These are phyloP conservation scores for Erodium texanum DNA, from an alignment of 441 rosid genomes.

Conservation along the genomic window DNA sequence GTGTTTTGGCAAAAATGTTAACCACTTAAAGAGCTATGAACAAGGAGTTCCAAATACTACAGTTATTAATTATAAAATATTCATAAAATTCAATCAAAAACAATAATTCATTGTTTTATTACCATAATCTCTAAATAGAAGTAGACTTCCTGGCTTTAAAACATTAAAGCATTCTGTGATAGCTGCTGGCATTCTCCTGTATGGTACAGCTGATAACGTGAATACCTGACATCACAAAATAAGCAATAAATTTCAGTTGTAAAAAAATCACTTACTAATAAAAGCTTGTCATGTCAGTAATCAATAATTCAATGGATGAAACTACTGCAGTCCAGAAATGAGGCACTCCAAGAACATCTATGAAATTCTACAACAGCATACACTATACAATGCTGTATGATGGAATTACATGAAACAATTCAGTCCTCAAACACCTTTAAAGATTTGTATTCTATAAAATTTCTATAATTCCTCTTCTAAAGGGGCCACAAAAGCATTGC, in stretches of 20 bases:
- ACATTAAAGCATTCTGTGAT: constrained; percentile 55
- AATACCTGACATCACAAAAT: constrained; percentile 44
- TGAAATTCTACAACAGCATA: not conserved
- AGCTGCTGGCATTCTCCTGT: constrained; percentile 50
- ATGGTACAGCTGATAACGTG: constrained; percentile 79
- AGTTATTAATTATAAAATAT: too few species aligned
- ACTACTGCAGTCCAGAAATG: not conserved
- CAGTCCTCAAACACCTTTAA: too few species aligned
- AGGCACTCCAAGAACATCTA: not conserved
- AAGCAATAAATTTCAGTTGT: not conserved
- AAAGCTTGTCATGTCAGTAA: too few species aligned
- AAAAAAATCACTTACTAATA: not conserved
- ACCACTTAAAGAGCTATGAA: too few species aligned
- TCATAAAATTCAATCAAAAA: not conserved
- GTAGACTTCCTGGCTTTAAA: constrained; percentile 72
- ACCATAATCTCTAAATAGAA: constrained; percentile 87
- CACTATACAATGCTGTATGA: too few species aligned
- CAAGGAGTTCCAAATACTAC: not conserved
- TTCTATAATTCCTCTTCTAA: not conserved
- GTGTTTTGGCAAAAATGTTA: constrained; percentile 19
- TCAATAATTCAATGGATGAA: not conserved
- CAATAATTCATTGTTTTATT: constrained; percentile 17
- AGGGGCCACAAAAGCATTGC: not conserved
- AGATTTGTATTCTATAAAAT: not conserved
- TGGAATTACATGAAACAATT: too few species aligned